Conservation (phyloP, 1,284 basidiomycete species). For the Heimioporus retisporus region DNA sequence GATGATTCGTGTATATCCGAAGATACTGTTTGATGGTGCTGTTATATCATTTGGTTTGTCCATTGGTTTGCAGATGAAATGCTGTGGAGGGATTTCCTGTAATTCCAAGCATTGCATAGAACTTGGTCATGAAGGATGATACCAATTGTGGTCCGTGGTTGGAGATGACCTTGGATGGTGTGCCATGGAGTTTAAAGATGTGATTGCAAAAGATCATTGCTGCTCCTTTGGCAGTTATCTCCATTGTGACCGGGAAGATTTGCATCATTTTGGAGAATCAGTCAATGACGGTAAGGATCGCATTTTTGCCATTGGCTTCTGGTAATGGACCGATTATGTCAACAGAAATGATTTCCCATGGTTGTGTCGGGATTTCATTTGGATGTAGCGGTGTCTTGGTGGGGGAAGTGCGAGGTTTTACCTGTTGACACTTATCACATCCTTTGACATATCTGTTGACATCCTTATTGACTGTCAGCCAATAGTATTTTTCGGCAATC, state of each 20-base stretch:
- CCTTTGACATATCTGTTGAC: background rate
- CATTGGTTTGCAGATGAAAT: background rate
- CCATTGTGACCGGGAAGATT: rapidly evolving
- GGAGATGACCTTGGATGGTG: no score
- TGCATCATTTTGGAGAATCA: conserved; percentile 41
- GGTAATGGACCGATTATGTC: background rate
- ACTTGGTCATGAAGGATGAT: conserved; percentile 37
- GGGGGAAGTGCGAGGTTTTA: no score
- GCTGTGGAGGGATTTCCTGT: background rate
- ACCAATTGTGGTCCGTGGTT: no score
- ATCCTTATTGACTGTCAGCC: background rate
- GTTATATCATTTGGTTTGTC: background rate
- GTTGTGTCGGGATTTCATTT: background rate
- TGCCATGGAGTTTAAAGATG: conserved; percentile 43
- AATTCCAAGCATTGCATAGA: conserved; percentile 17
- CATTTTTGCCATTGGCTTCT: conserved; percentile 31
- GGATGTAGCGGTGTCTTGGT: background rate
- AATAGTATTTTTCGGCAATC: background rate
- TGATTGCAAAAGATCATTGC: conserved; percentile 39
- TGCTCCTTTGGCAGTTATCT: conserved; percentile 32
- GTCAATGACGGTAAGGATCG: conserved; percentile 51
- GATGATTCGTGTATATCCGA: background rate
- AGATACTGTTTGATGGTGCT: background rate
- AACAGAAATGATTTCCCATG: background rate
- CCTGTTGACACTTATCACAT: no score